Evolutionary conservation across 169 alveolate species (phyloP).

Genomic region (Plasmodium chabaudi): DNA sequence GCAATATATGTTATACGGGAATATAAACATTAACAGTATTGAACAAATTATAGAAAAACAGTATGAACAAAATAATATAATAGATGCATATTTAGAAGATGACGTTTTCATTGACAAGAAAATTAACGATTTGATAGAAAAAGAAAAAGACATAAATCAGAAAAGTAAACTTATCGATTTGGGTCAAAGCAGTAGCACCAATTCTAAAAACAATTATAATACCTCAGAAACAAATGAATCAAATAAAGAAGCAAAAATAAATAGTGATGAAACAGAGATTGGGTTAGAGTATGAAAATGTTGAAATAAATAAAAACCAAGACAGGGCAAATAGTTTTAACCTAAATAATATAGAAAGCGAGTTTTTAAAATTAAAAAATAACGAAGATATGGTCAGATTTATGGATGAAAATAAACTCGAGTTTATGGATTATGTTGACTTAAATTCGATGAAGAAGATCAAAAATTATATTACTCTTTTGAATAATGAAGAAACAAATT

Average conservation of each 20-base stretch:
- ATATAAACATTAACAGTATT: slow-evolving; percentile 7
- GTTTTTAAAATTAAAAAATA: slow-evolving; percentile 40
- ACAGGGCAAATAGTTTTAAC: neutral
- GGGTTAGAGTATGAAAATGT: neutral
- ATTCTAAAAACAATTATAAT: neutral
- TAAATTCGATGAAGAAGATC: slow-evolving; percentile 39
- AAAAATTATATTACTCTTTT: slow-evolving; percentile 32
- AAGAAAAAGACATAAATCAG: neutral
- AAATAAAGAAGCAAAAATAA: neutral
- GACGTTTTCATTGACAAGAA: slow-evolving; percentile 35
- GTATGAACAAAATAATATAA: slow-evolving; percentile 17
- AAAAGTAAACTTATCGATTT: too few species aligned
- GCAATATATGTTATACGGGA: slow-evolving; percentile 45
- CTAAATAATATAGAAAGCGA: neutral
- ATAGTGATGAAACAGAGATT: neutral
- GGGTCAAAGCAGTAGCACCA: neutral
- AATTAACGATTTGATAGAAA: slow-evolving; percentile 34
- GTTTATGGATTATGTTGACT: slow-evolving; percentile 28
- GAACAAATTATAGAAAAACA: slow-evolving; percentile 24
- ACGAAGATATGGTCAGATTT: slow-evolving; percentile 24
- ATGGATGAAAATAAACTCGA: slow-evolving; percentile 41
- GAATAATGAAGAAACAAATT: slow-evolving; percentile 39
- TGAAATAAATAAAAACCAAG: neutral
- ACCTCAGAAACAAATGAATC: neutral
- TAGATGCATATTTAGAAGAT: slow-evolving; percentile 40